Evolutionary conservation across 2,329 filamentous ascomycete species (phyloP).

Genomic region (Monilinia fructicola): DNA sequence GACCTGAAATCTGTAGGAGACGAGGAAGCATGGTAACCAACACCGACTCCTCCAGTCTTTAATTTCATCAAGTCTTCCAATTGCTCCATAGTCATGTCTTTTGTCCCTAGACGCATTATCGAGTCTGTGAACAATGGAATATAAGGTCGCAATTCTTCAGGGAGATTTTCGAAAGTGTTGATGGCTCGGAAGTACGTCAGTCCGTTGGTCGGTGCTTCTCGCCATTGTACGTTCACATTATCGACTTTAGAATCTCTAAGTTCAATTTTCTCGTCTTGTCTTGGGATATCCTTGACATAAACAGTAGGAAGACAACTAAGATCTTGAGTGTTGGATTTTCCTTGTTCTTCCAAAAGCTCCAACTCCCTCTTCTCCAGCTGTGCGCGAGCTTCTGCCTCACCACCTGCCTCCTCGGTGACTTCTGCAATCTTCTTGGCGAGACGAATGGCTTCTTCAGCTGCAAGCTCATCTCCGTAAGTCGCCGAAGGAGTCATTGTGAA

Average conservation of each 20-base stretch:
- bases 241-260: slow-evolving; percentile 65
- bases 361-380: slow-evolving; percentile 76
- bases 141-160: slow-evolving; percentile 78
- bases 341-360: slow-evolving; percentile 77
- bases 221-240: slow-evolving; percentile 77
- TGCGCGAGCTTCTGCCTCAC: slow-evolving; percentile 67
- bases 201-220: slow-evolving; percentile 90
- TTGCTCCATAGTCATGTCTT: slow-evolving; percentile 85
- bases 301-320: slow-evolving; percentile 86
- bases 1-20: slow-evolving; percentile 69
- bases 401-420: slow-evolving; percentile 65
- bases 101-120: slow-evolving; percentile 90
- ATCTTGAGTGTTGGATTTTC: slow-evolving; percentile 79
- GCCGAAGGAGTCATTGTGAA: slow-evolving; percentile 92
- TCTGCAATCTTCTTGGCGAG: slow-evolving; percentile 73
- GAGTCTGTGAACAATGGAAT: slow-evolving; percentile 89
- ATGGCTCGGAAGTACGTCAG: slow-evolving; percentile 94
- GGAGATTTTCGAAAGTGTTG: slow-evolving; percentile 74
- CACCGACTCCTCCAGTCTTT: slow-evolving; percentile 86
- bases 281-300: slow-evolving; percentile 83
- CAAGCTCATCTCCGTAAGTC: slow-evolving; percentile 71
- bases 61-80: slow-evolving; percentile 95
- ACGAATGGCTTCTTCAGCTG: slow-evolving; percentile 72
- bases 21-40: slow-evolving; percentile 79
- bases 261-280: slow-evolving; percentile 62